Evolutionary conservation across 495 filamentous ascomycete species (phyloP), one percentile per base, ranked within the genome.

Genomic region (Aspergillus egyptiacus): DNA sequence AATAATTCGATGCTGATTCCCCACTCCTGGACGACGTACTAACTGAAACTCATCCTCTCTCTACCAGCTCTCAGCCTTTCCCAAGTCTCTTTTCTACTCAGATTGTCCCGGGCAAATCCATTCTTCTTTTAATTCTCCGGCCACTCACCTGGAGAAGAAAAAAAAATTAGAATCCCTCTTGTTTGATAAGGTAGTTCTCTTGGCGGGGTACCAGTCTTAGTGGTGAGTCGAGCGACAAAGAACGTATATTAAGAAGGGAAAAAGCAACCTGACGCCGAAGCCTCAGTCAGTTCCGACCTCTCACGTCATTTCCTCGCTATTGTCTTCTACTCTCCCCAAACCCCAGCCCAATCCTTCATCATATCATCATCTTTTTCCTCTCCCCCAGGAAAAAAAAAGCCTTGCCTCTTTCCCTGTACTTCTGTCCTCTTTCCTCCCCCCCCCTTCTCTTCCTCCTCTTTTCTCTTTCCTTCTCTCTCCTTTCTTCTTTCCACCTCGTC

Each of bases 351-450:
- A 36, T 66, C 38, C 84, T 80, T 10, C 46, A 34, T 75, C 73
- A 64, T 91, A 85, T 55, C 89, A 83, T 56, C 67, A n/a, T n/a
- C n/a, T n/a, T n/a, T n/a, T n/a, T n/a, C n/a, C n/a, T n/a, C n/a
- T n/a, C n/a, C n/a, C n/a, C n/a, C n/a, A n/a, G n/a, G n/a, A n/a
- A n/a, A n/a, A n/a, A n/a, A n/a, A n/a, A n/a, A n/a, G 19, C 73
- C 56, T 77, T 72, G 55, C 89, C 83, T 86, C 85, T 85, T 48
- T 77, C 68, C 64, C 80, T 72, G 17, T 44, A 11, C 80, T 83
- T 69, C 85, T 84, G 53, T 78, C 46, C 90, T 84, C 14, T 63
- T 64, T 58, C 89, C 83, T 54, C 89, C 81, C 55, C 87, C 85
- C 63, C 90, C 18, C 15, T 38, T 45, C 27, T 11, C 22, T 37